These are phyloP conservation scores for Geotrichum restrictum DNA, from an alignment of 1,139 yeast genomes.

Conservation along the genomic window DNA sequence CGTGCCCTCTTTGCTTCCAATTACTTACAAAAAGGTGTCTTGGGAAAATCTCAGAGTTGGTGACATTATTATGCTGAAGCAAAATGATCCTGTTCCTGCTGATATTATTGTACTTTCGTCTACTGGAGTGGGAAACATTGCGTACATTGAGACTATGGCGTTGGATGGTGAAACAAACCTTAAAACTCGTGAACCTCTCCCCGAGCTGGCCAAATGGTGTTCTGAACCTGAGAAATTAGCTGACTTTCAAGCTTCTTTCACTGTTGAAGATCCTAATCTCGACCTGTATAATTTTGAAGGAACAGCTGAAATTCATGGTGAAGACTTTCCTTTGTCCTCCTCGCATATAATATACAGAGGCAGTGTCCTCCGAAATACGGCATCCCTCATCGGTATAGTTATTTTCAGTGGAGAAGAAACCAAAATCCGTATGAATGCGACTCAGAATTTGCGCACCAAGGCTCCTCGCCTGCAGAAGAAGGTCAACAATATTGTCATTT, in stretches of 20 bases:
- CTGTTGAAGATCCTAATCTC: constrained; percentile 84
- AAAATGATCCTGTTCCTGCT: constrained; percentile 92
- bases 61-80: constrained; percentile 64
- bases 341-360: constrained; percentile 87
- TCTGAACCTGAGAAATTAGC: constrained; percentile 52
- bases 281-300: constrained; percentile 94
- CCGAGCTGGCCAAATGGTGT: constrained; percentile 52
- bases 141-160: constrained; percentile 93
- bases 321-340: constrained; percentile 60
- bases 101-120: constrained; percentile 72
- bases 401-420: constrained; percentile 94
- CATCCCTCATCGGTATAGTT: constrained; percentile 68
- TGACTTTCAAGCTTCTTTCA: constrained; percentile 46
- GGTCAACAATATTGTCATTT: constrained; percentile 75
- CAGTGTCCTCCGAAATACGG: constrained; percentile 78
- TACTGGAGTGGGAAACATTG: constrained; percentile 62
- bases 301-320: constrained; percentile 42
- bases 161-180: constrained; percentile 94
- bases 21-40: constrained; percentile 40
- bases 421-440: constrained; percentile 91
- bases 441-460: constrained; percentile 82
- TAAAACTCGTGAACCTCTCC: constrained; percentile 67
- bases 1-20: constrained; percentile 1
- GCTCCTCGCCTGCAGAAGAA: constrained; percentile 85
- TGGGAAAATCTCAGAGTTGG: constrained; percentile 89